Evolutionary conservation across 768 basidiomycete species (phyloP).

Genomic region (Candolleomyces eurysporus): DNA sequence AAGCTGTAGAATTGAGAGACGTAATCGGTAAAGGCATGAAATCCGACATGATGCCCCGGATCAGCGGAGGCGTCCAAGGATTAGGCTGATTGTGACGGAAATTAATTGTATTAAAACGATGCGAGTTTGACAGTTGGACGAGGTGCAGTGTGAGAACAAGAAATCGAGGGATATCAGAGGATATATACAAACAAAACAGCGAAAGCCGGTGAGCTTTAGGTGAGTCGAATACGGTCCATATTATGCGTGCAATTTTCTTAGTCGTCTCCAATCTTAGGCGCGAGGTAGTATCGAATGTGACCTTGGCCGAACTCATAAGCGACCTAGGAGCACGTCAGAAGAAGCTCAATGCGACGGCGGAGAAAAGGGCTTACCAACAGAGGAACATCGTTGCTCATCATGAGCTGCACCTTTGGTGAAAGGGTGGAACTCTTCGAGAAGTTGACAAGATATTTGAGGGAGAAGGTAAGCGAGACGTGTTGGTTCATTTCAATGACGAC

Average conservation of each 20-base stretch:
- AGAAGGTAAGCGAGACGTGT: constrained; percentile 90
- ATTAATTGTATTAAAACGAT: no score
- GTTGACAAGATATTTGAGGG: constrained; percentile 94
- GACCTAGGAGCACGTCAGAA: constrained; percentile 6
- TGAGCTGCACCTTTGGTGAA: constrained; percentile 69
- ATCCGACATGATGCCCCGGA: no score
- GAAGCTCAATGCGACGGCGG: background rate
- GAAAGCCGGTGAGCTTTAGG: no score
- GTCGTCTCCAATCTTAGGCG: constrained; percentile 17
- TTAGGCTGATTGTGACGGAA: no score
- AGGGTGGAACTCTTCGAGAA: constrained; percentile 88
- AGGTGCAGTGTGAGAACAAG: no score
- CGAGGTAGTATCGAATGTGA: constrained; percentile 17
- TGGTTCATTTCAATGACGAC: constrained; percentile 86
- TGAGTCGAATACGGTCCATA: no score
- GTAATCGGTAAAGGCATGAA: no score
- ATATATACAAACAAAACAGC: no score
- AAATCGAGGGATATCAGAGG: no score
- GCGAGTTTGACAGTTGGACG: no score
- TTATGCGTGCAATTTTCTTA: background rate
- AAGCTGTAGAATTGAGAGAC: no score
- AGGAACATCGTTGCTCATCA: constrained; percentile 92
- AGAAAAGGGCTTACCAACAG: constrained; percentile 57
- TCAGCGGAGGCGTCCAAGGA: no score
- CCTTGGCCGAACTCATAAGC: constrained; percentile 15